Evolutionary conservation across 257 asterid species (phyloP), one percentile per base, ranked within the genome.

Genomic region (Lycium ferocissimum): DNA sequence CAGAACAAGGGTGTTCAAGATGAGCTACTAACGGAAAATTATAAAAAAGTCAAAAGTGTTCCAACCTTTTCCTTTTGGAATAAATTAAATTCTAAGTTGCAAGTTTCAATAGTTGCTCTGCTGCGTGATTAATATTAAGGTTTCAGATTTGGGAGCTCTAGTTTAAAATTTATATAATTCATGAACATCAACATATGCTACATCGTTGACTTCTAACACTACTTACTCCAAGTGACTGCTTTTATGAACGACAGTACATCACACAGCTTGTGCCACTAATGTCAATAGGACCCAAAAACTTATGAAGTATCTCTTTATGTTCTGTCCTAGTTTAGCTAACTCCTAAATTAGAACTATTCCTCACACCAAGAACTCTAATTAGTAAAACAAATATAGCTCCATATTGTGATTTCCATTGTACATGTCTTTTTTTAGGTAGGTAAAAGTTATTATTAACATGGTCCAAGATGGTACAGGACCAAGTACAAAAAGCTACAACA

Each of bases 221-320:
- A 56, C 18, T 56, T 56, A 56, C 6, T 56, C 61, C 61, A 12
- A 56, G 61, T 13, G n/a, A 56, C 61, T n/a, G 35, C 58, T 45
- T 72, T 72, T 51, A 72, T 43, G 58, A 72, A 72, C n/a, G 11
- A 72, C 58, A 10, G 40, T 45, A 72, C 80, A 72, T 72, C 80
- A 72, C 57, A 43, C 58, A 72, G 38, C 58, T 43, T n/a, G 58
- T n/a, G 37, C n/a, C 80, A n/a, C n/a, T 20, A 45, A 71, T 40
- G 79, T 40, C 33, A 18, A 40, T 71, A 71, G 54, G 80, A 43
- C 38, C 18, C 58, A 5, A 72, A 72, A 72, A 6, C 37, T 72
- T 72, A 58, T 72, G 80, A n/a, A 72, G 51, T 72, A 3, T n/a
- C 80, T 72, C 45, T 45, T 49, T 5, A 72, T 53, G 59, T 72